phyloP scores from a whole-genome alignment of 257 asterid species.

The Euphrasia confusa region DNA sequence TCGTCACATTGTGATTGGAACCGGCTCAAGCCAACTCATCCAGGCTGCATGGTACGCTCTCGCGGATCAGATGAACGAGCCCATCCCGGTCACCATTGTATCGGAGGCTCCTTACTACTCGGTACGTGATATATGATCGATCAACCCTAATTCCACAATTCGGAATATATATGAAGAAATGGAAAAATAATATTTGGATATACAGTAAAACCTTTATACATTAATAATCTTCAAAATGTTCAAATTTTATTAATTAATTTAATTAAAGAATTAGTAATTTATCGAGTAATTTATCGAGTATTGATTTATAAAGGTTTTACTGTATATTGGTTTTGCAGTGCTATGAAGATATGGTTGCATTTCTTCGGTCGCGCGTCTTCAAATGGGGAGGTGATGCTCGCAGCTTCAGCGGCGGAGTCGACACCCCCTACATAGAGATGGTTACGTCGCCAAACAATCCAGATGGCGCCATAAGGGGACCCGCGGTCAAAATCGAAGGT shows the following conservation, averaged over 20 bases:
- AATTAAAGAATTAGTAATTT: too few relatives aligned
- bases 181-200: too few relatives aligned
- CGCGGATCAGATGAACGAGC: conserved; percentile 23
- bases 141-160: neutral
- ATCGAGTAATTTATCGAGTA: too few relatives aligned
- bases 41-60: conserved; percentile 65
- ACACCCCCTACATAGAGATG: conserved; percentile 53
- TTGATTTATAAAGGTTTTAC: too few relatives aligned
- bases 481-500: conserved; percentile 35
- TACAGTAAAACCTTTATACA: too few relatives aligned
- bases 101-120: conserved; percentile 70
- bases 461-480: conserved; percentile 37
- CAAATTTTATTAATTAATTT: too few relatives aligned
- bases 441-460: conserved; percentile 86
- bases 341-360: conserved; percentile 45
- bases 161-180: neutral
- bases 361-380: conserved; percentile 41
- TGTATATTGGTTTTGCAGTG: conserved; percentile 32
- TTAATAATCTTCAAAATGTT: too few relatives aligned
- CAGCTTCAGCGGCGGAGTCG: conserved; percentile 28
- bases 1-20: conserved; percentile 51
- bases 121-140: conserved; percentile 33
- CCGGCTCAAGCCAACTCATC: conserved; percentile 74
- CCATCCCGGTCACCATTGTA: conserved; percentile 47
- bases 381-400: conserved; percentile 76